Percentiles rank a stretch among this genome's conserved stretches.
phyloP scores from a whole-genome alignment of 2,329 filamentous ascomycete species.

The Ramichloridium luteum region DNA sequence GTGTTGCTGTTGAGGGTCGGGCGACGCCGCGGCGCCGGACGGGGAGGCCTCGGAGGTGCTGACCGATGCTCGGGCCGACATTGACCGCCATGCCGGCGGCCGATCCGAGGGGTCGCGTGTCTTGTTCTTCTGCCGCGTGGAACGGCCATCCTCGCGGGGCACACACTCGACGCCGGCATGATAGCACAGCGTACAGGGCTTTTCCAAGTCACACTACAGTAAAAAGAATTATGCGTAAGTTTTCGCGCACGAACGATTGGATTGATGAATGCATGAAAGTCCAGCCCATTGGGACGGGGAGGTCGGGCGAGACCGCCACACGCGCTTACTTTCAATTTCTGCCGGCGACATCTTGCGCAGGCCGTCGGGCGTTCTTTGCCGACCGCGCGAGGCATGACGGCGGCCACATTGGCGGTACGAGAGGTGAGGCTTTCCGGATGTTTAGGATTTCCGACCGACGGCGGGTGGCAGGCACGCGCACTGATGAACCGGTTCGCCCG shows the following conservation, averaged over 20 bases:
- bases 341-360: not conserved
- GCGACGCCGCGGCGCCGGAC: not conserved
- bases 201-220: not conserved
- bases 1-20: not conserved
- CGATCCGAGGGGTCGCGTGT: not conserved
- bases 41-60: not conserved
- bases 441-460: too few relatives aligned
- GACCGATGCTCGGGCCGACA: too few relatives aligned
- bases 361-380: not conserved
- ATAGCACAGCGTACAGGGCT: not conserved
- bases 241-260: too few relatives aligned
- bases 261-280: too few relatives aligned
- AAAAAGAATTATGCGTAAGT: too few relatives aligned
- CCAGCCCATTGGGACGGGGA: too few relatives aligned
- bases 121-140: not conserved
- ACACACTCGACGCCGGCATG: not conserved
- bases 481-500: too few relatives aligned
- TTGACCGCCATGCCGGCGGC: too few relatives aligned
- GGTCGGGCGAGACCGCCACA: too few relatives aligned
- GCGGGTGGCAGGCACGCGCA: too few relatives aligned
- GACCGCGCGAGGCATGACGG: not conserved
- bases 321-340: constrained; percentile 1
- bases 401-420: too few relatives aligned
- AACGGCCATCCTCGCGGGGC: not conserved
- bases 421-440: too few relatives aligned